phyloP scores from a whole-genome alignment of 225 moss, liverwort and hornwort species.

The Neckera pumila region DNA sequence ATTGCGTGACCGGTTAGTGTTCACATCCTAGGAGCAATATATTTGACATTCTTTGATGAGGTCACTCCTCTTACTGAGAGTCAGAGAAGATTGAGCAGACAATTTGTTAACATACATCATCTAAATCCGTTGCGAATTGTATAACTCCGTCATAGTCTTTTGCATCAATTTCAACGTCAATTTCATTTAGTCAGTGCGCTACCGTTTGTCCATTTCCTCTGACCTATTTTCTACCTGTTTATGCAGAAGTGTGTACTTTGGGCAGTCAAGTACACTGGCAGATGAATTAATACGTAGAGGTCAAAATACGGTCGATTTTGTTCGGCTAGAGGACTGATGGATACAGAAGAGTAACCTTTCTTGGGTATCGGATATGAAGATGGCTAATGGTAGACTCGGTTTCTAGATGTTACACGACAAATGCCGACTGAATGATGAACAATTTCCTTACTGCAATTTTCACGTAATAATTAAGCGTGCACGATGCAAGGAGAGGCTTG shows the following conservation, averaged over 20 bases:
- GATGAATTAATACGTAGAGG: constrained; percentile 4
- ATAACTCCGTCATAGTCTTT: neutral
- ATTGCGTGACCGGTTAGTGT: neutral
- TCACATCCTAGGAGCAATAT: neutral
- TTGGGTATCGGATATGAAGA: neutral
- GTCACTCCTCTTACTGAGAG: neutral
- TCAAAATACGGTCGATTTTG: neutral
- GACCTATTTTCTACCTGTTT: neutral
- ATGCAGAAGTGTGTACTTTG: constrained; percentile 4
- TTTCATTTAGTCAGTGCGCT: neutral
- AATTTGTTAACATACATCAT: neutral
- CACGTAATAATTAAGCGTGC: neutral
- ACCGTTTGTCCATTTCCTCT: neutral
- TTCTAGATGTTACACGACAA: neutral
- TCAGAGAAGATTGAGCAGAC: neutral
- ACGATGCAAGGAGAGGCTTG: neutral
- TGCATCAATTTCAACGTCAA: neutral
- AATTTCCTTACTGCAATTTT: neutral
- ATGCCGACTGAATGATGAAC: neutral
- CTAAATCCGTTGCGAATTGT: no score
- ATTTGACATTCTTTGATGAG: neutral
- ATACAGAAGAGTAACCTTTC: constrained; percentile 4
- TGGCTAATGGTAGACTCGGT: neutral
- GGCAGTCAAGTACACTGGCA: neutral
- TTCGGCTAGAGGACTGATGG: neutral